Percentiles rank a stretch among this genome's conserved stretches.
Evolutionary conservation across 1,284 basidiomycete genomes (phyloP).

Genomic region (Cryptococcus jaspeensis): DNA sequence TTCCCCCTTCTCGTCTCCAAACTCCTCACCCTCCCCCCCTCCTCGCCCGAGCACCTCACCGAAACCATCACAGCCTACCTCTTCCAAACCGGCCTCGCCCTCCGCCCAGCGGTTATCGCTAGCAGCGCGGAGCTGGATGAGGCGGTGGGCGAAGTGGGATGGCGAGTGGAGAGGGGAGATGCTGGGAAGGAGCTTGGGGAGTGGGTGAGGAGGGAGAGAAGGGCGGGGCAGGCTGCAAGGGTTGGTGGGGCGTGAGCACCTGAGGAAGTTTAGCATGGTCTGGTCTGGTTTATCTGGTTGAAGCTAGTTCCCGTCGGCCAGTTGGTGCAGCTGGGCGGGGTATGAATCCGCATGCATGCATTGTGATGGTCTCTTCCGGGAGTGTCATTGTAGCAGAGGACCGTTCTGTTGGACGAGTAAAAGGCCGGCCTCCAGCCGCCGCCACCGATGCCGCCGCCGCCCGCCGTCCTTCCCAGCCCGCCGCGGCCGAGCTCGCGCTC

Average conservation of each 20-base stretch:
- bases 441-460: too few species aligned
- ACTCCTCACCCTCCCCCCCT: not conserved
- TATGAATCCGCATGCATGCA: too few species aligned
- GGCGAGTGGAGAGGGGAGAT: conserved; percentile 16
- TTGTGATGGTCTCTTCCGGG: too few species aligned
- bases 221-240: conserved; percentile 15
- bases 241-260: not conserved
- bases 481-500: too few species aligned
- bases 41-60: not conserved
- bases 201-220: conserved; percentile 24
- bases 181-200: conserved; percentile 12
- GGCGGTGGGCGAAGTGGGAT: conserved; percentile 16
- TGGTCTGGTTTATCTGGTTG: too few species aligned
- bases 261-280: too few species aligned
- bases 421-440: too few species aligned
- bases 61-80: conserved; percentile 11
- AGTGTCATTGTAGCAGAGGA: too few species aligned
- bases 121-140: not conserved
- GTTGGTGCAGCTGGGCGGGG: too few species aligned
- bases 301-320: too few species aligned
- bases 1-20: conserved; percentile 10
- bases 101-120: not conserved
- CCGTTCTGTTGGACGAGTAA: too few species aligned
- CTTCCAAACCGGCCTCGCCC: conserved; percentile 21
- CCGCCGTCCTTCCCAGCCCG: too few species aligned